These are phyloP conservation scores for Chionographis japonica DNA, from an alignment of 106 monocot genomes.

Conservation along the genomic window DNA sequence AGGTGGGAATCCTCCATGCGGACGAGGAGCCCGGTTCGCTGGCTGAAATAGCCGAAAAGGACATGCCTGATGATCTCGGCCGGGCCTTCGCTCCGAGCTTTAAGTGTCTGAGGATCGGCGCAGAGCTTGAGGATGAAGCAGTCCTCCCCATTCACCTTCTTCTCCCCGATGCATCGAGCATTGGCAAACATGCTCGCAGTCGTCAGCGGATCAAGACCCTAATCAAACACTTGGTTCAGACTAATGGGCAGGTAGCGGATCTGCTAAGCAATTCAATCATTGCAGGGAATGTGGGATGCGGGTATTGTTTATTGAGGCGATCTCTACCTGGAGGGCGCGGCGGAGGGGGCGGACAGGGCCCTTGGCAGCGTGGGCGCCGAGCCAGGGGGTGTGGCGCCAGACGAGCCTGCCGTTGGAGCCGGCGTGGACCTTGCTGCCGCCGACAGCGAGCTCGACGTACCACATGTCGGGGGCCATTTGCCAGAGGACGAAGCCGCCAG, in stretches of 20 bases:
- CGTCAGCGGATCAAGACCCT: slow-evolving; percentile 92
- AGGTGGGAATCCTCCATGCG: slow-evolving; percentile 94
- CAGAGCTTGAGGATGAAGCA: slow-evolving; percentile 98
- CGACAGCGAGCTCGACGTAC: slow-evolving; percentile 98
- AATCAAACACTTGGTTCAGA: neutral
- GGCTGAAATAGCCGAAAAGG: slow-evolving; percentile 92
- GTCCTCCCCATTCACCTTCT: slow-evolving; percentile 88
- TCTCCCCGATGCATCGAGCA: slow-evolving; percentile 91
- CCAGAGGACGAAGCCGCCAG: slow-evolving; percentile 95
- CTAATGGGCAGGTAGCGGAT: neutral
- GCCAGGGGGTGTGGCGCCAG: slow-evolving; percentile 99
- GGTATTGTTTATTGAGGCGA: neutral
- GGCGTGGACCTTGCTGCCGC: slow-evolving; percentile 97
- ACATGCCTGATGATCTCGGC: slow-evolving; percentile 97
- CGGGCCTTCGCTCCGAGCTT: slow-evolving; percentile 78
- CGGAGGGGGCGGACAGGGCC: slow-evolving; percentile 95
- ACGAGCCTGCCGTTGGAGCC: slow-evolving; percentile 93
- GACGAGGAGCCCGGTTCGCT: slow-evolving; percentile 75
- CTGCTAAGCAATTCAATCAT: neutral
- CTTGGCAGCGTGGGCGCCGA: slow-evolving; percentile 93
- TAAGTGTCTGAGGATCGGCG: slow-evolving; percentile 72
- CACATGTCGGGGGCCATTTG: slow-evolving; percentile 97
- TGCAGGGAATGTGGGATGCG: neutral
- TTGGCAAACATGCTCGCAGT: slow-evolving; percentile 86
- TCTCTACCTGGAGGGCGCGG: slow-evolving; percentile 78